These are phyloP conservation scores for Fusarium stilboides DNA, from an alignment of 2,329 filamentous ascomycete genomes.

Conservation along the genomic window DNA sequence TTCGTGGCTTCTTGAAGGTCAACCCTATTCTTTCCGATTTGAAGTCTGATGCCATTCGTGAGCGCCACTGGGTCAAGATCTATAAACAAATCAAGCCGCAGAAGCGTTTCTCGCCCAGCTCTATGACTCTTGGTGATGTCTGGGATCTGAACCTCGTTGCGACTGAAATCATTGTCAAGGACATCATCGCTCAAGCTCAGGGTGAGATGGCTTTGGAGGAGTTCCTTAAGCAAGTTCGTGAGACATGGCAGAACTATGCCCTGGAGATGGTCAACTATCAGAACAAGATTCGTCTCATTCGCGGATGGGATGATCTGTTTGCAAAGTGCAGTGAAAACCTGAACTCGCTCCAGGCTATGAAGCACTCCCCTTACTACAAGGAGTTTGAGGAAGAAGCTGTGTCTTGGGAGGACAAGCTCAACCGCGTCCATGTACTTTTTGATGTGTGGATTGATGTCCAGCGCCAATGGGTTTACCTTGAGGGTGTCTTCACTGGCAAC, in stretches of 20 bases:
- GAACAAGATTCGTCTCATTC: constrained; percentile 96
- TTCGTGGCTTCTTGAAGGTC: constrained; percentile 91
- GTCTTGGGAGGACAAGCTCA: constrained; percentile 97
- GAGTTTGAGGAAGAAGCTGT: constrained; percentile 98
- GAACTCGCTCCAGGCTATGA: constrained; percentile 98
- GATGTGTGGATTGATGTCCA: constrained; percentile 99
- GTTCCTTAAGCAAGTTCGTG: constrained; percentile 95
- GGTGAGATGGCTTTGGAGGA: constrained; percentile 99
- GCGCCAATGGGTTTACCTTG: constrained; percentile 98
- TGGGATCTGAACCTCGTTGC: constrained; percentile 96
- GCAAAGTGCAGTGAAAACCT: constrained; percentile 98
- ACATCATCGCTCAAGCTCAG: constrained; percentile 95
- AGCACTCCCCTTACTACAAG: constrained; percentile 98
- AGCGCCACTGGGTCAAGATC: constrained; percentile 97
- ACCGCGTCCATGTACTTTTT: constrained; percentile 96
- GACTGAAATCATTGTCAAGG: constrained; percentile 88
- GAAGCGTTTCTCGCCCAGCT: constrained; percentile 93
- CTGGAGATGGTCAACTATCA: constrained; percentile 97
- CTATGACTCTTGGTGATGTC: constrained; percentile 97
- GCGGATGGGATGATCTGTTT: constrained; percentile 98
- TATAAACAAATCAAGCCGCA: constrained; percentile 95
- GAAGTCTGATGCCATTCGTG: constrained; percentile 95
- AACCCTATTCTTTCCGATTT: constrained; percentile 90
- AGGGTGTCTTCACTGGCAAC: constrained; percentile 98
- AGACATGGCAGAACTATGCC: constrained; percentile 96